Percentiles rank a stretch among this genome's conserved stretches.
Conservation (phyloP, 306 rosid genomes). For the Lupinus albus region DNA sequence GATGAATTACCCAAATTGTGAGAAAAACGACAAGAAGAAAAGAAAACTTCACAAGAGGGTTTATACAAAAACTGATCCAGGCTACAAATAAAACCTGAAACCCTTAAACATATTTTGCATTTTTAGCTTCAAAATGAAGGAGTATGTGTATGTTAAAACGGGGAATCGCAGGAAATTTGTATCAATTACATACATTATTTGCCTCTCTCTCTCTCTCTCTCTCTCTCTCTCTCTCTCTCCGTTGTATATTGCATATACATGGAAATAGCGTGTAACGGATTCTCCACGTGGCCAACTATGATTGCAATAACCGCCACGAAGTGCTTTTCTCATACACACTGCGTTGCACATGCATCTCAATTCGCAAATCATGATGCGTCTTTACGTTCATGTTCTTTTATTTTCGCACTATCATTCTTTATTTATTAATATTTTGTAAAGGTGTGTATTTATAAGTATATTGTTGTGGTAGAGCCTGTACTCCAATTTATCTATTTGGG, state of each 20-base stretch:
- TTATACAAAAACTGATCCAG: background rate
- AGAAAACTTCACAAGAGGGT: background rate
- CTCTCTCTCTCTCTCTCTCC: background rate
- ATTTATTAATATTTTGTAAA: no score
- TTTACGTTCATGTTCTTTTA: no score
- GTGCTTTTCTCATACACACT: conserved; percentile 14
- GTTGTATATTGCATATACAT: background rate
- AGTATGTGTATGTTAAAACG: background rate
- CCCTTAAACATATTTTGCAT: conserved; percentile 26
- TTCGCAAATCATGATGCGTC: no score
- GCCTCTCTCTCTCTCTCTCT: background rate
- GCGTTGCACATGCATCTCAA: background rate
- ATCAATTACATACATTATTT: background rate
- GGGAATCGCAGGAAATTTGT: background rate
- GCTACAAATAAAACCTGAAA: conserved; percentile 39
- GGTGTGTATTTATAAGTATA: no score
- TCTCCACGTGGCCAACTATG: conserved; percentile 52
- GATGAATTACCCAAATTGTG: no score
- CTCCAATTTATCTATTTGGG: no score
- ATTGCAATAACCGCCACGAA: background rate
- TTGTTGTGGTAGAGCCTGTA: no score
- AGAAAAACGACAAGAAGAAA: no score
- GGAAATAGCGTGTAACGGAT: conserved; percentile 40
- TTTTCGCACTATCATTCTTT: no score
- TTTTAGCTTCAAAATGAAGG: background rate